Base-by-base conservation (phyloP, 768 basidiomycete genomes). In the Gloeostereum incarnatum region DNA sequence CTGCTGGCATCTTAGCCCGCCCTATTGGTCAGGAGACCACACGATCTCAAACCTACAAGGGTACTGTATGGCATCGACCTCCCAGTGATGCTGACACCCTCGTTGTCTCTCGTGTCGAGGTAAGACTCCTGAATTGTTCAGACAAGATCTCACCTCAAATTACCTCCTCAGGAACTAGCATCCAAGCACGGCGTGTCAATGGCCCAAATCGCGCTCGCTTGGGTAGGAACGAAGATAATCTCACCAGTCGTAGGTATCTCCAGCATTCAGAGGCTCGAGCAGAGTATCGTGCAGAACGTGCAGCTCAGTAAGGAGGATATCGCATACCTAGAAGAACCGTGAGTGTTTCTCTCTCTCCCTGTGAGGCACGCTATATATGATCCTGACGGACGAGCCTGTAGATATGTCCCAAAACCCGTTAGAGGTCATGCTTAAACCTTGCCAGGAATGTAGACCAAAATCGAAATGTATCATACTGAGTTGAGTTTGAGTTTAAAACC, bases 131-230 rank as follows among this genome's bases (percentile, higher is more conserved):
- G n/a, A n/a, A n/a, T n/a, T n/a, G n/a, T n/a, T n/a, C n/a, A n/a
- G n/a, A n/a, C n/a, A n/a, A n/a, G n/a, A n/a, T n/a, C n/a, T n/a
- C n/a, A n/a, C n/a, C n/a, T n/a, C n/a, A n/a, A n/a, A n/a, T n/a
- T n/a, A n/a, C n/a, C n/a, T n/a, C n/a, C n/a, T n/a, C n/a, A n/a
- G n/a, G 55, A 65, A 40, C 33, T 73, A 5, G 65, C 71, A 5
- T 56, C 54, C 44, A 62, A 63, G 50, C 56, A 57, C 25, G 62
- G 59, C 1, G 46, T 58, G 26, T 55, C 53, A 17, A 72, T 71
- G 70, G 57, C 63, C 1, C 67, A 71, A 42, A 52, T 71, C 29
- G 63, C 69, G 2, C 37, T 69, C 5, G 66, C 67, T 13, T 73
- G 71, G 71, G 45, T 52, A 1, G 36, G 51, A 16, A 41, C 41